Base-by-base conservation (phyloP, 768 basidiomycete genomes). In the Kwoniella dejecticola region DNA sequence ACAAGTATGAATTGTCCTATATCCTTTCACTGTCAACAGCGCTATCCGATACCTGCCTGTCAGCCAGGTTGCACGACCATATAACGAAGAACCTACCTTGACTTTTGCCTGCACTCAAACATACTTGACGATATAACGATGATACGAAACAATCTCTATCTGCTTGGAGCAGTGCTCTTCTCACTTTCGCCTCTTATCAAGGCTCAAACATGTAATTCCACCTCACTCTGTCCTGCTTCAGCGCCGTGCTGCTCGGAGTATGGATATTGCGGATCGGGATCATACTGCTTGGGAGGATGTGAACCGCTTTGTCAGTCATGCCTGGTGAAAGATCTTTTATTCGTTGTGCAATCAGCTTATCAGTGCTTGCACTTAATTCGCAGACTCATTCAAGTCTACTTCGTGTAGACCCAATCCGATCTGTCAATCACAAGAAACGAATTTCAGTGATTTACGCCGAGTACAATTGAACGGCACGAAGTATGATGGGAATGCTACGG, bases 281-380 rank as follows among this genome's bases (percentile, higher is more conserved):
- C 61, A 7, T 91, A 86, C 76, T 91, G 90, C 74, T 81, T 90
- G 31, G 89, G 89, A 47, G 91, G 91, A n/a, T 93, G 91, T 81
- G 85, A 92, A 71, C 89, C 91, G 19, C 82, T 90, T 29, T 79
- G 82, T 62, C 27, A 26, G 57, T 67, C 15, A 19, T 13, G 10
- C 33, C 41, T 3, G 19, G 3, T 23, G 19, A 40, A 36, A 36
- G 15, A 36, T 15, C 7, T 36, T 36, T 15, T 36, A 36, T 7
- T 7, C 33, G 7, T 36, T 7, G 33, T 36, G 7, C 33, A 7
- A 15, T 7, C 33, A 36, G 33, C 33, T 36, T 36, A 36, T 36
- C 33, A n/a, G n/a, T n/a, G n/a, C n/a, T n/a, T 36, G 7, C 33
- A 7, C 7, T 36, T 36, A 7, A 7, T 36, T 36, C 29, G 4